These are phyloP conservation scores for Penicillium palitans DNA, from an alignment of 2,329 filamentous ascomycete genomes.

Conservation along the genomic window DNA sequence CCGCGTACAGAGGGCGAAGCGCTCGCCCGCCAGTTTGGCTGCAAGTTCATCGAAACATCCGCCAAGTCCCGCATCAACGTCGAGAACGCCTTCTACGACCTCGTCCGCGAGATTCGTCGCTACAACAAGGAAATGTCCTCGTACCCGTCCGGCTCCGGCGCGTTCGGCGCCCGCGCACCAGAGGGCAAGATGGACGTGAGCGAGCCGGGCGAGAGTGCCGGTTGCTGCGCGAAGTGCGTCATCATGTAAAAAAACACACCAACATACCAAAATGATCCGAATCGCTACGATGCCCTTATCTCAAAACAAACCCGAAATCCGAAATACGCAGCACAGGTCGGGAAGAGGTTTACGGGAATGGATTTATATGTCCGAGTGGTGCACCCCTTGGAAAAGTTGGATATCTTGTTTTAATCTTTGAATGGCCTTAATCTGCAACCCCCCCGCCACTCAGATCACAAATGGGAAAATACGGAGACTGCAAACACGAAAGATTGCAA, in stretches of 20 bases:
- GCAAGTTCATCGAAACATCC: slow-evolving; percentile 99
- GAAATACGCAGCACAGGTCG: not conserved
- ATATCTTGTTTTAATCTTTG: slow-evolving; percentile 3
- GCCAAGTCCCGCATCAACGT: slow-evolving; percentile 98
- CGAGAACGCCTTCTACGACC: slow-evolving; percentile 97
- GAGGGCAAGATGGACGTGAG: slow-evolving; percentile 74
- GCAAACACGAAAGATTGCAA: slow-evolving; percentile 16
- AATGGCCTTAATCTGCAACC: slow-evolving; percentile 10
- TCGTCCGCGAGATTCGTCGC: slow-evolving; percentile 94
- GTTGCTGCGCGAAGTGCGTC: slow-evolving; percentile 83
- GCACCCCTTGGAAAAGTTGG: not conserved
- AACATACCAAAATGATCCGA: not conserved
- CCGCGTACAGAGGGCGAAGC: slow-evolving; percentile 73
- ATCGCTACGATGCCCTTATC: slow-evolving; percentile 1
- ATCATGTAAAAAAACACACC: slow-evolving; percentile 61
- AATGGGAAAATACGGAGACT: slow-evolving; percentile 3
- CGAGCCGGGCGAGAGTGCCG: slow-evolving; percentile 50
- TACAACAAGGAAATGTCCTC: slow-evolving; percentile 99
- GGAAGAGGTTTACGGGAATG: not conserved
- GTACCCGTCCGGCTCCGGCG: slow-evolving; percentile 68
- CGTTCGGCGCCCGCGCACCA: slow-evolving; percentile 62
- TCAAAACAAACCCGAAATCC: not conserved
- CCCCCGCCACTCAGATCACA: slow-evolving; percentile 1
- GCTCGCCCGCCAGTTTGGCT: slow-evolving; percentile 82
- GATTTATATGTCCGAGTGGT: not conserved